Conservation (phyloP, 805 yeast species). For the Lachancea kluyveri region DNA sequence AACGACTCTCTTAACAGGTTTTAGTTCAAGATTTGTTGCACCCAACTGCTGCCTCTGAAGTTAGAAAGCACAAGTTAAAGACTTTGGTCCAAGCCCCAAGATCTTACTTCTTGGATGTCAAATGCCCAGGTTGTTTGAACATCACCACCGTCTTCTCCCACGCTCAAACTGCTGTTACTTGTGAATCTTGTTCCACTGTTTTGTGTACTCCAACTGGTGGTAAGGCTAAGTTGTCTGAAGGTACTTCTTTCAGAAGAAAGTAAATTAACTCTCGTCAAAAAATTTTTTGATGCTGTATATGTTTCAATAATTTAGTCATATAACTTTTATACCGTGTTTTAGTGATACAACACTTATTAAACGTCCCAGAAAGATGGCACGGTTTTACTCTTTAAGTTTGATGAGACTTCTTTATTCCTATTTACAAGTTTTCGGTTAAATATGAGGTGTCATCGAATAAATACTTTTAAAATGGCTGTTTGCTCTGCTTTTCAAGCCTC, state of each 20-base stretch:
- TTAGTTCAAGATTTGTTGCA: constrained; percentile 97
- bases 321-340: constrained; percentile 1
- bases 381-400: no score
- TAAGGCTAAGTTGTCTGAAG: constrained; percentile 98
- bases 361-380: no score
- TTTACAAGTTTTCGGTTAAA: no score
- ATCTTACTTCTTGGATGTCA: constrained; percentile 99
- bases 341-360: not conserved
- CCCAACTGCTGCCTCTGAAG: constrained; percentile 97
- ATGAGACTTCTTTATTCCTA: no score
- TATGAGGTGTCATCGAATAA: no score
- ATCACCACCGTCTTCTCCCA: constrained; percentile 99
- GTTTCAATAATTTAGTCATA: constrained; percentile 5
- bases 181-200: constrained; percentile 98
- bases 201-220: constrained; percentile 99
- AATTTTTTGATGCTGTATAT: constrained; percentile 10
- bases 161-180: constrained; percentile 99
- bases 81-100: constrained; percentile 96
- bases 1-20: constrained; percentile 49
- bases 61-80: constrained; percentile 95
- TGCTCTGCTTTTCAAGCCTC: no score
- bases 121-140: constrained; percentile 98
- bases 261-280: constrained; percentile 38
- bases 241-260: constrained; percentile 99
- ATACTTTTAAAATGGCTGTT: no score